These are phyloP conservation scores for Amanita rubescens DNA, from an alignment of 768 basidiomycete genomes.

Conservation along the genomic window DNA sequence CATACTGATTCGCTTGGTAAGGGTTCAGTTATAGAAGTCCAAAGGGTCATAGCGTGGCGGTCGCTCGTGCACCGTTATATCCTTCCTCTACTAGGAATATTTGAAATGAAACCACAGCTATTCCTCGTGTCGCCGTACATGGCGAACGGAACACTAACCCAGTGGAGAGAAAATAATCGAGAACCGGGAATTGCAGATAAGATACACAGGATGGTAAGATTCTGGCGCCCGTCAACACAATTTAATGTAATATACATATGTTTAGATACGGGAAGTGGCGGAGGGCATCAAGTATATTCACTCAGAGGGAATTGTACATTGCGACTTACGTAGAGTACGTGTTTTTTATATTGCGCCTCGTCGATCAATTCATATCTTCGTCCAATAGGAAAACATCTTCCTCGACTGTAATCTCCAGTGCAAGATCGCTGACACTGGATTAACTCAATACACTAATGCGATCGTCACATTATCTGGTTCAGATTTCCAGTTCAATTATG, in stretches of 20 bases:
- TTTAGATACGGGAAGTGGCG: not conserved
- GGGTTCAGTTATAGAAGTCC: not conserved
- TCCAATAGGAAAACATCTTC: too few species aligned
- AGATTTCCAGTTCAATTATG: not conserved
- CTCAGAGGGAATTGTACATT: not conserved
- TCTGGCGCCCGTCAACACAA: too few species aligned
- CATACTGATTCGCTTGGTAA: not conserved
- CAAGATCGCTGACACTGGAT: too few species aligned
- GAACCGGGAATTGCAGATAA: not conserved
- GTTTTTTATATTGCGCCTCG: too few species aligned
- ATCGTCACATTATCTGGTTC: not conserved
- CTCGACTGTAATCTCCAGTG: too few species aligned
- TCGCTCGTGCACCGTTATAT: not conserved
- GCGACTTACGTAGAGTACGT: not conserved
- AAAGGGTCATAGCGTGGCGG: not conserved
- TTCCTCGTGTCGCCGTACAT: slow-evolving; percentile 2
- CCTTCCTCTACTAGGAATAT: not conserved
- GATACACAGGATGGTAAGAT: not conserved
- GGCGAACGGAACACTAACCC: not conserved
- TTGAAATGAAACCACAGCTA: not conserved
- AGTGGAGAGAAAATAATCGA: slow-evolving; percentile 1
- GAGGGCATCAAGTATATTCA: slow-evolving; percentile 1
- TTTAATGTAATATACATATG: too few species aligned
- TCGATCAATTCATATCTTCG: too few species aligned
- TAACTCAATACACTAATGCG: too few species aligned